Evolutionary conservation across 306 rosid species (phyloP).

Genomic region (Vigna angularis): DNA sequence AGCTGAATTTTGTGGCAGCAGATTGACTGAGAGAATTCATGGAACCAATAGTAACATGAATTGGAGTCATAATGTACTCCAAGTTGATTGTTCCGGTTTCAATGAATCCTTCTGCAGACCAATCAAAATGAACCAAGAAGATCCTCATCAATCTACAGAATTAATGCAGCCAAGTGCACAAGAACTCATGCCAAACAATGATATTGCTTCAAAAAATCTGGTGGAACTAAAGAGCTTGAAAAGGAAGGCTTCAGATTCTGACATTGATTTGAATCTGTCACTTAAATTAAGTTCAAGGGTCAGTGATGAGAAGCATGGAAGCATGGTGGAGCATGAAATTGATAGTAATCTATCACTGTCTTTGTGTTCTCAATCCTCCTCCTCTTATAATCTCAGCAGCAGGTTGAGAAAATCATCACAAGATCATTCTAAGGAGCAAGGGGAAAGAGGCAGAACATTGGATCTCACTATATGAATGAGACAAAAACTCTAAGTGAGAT

Average conservation of each 20-base stretch:
- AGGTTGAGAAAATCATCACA: slow-evolving; percentile 50
- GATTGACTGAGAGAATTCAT: slow-evolving; percentile 45
- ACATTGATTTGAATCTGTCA: slow-evolving; percentile 77
- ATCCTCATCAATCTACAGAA: slow-evolving; percentile 27
- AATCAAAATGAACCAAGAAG: slow-evolving; percentile 35
- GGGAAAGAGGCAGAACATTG: slow-evolving; percentile 61
- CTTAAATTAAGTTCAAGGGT: slow-evolving; percentile 60
- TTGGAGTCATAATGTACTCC: slow-evolving; percentile 42
- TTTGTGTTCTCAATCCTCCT: slow-evolving; percentile 58
- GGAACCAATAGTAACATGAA: slow-evolving; percentile 36
- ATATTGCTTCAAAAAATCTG: slow-evolving; percentile 19
- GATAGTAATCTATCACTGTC: slow-evolving; percentile 68
- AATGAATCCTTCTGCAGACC: slow-evolving; percentile 43
- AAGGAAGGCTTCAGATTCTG: slow-evolving; percentile 60
- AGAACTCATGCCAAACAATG: slow-evolving; percentile 42
- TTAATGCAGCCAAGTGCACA: slow-evolving; percentile 33
- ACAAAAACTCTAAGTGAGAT: slow-evolving; percentile 87
- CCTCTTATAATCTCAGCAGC: slow-evolving; percentile 41
- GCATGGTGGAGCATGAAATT: slow-evolving; percentile 49
- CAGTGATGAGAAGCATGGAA: slow-evolving; percentile 35
- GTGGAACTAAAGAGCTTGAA: slow-evolving; percentile 52
- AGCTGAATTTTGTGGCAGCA: slow-evolving; percentile 48
- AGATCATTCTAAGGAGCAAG: slow-evolving; percentile 36
- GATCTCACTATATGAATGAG: slow-evolving; percentile 87
- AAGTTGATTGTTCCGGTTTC: slow-evolving; percentile 42